These are phyloP conservation scores for Saccharum hybrid DNA, from an alignment of 202 grass and related monocot genomes.

Conservation along the genomic window DNA sequence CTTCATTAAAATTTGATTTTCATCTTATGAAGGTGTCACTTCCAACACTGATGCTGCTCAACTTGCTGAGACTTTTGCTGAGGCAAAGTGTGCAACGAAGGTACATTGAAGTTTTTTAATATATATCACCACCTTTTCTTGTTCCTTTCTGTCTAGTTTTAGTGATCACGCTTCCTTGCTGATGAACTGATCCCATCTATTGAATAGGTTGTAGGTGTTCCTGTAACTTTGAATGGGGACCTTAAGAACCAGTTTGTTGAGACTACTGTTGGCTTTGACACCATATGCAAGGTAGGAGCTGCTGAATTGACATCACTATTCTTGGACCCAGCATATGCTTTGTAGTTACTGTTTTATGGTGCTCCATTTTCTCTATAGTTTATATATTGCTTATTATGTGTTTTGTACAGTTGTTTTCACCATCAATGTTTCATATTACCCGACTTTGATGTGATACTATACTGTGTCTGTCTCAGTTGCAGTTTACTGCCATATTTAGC, in stretches of 20 bases:
- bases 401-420: neutral
- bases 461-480: neutral
- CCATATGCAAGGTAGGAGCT: slow-evolving; percentile 86
- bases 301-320: slow-evolving; percentile 24
- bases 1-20: slow-evolving; percentile 25
- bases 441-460: neutral
- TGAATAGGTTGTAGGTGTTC: slow-evolving; percentile 88
- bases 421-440: neutral
- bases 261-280: slow-evolving; percentile 94
- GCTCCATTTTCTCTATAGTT: slow-evolving; percentile 7
- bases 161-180: neutral
- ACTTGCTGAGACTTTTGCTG: slow-evolving; percentile 97
- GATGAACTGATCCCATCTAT: slow-evolving; percentile 20
- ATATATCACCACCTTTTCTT: slow-evolving; percentile 22
- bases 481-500: neutral
- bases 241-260: slow-evolving; percentile 99
- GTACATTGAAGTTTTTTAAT: slow-evolving; percentile 40
- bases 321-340: neutral
- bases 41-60: slow-evolving; percentile 96
- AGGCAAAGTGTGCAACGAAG: slow-evolving; percentile 91
- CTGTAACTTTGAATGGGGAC: slow-evolving; percentile 98
- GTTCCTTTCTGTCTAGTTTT: slow-evolving; percentile 9
- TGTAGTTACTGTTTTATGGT: slow-evolving; percentile 1
- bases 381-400: neutral
- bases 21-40: slow-evolving; percentile 78